phyloP scores from a whole-genome alignment of 2,329 filamentous ascomycete genomes.

The Trichophyton schoenleinii region DNA sequence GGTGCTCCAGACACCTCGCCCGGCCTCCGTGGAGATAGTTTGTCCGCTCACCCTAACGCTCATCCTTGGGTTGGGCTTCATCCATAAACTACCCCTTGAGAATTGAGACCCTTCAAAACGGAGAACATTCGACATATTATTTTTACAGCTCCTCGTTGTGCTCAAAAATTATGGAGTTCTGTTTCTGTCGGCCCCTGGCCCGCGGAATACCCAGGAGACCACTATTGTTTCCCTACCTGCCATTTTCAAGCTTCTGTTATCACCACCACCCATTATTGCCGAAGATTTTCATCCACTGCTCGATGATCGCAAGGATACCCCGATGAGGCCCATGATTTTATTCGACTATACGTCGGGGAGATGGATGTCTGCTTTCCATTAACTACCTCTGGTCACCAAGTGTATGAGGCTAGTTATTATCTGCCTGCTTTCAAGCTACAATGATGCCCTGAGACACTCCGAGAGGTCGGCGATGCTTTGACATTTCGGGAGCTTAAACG shows the following conservation, averaged over 20 bases:
- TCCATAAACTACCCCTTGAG: no score
- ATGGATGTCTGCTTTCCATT: background rate
- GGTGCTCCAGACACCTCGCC: no score
- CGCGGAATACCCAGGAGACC: no score
- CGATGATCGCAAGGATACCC: background rate
- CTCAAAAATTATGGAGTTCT: no score
- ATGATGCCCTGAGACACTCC: background rate
- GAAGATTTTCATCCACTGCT: background rate
- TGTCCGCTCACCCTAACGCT: no score
- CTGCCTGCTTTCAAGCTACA: conserved; percentile 1
- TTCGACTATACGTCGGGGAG: background rate
- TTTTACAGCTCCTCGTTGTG: no score
- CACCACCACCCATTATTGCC: background rate
- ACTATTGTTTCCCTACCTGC: no score
- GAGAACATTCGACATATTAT: no score
- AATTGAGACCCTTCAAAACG: no score
- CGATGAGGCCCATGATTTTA: background rate
- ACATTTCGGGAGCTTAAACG: background rate
- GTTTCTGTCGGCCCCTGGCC: no score
- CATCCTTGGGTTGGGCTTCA: no score
- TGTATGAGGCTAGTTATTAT: background rate
- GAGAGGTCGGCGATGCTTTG: conserved; percentile 2
- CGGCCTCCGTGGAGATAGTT: no score
- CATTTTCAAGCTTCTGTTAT: background rate
- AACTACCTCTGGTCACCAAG: background rate